A percentile compares a stretch with the other conserved stretches of the same genome.
These are phyloP conservation scores for Protostelium mycophagum DNA, from an alignment of 78 protist species.

Conservation along the genomic window DNA sequence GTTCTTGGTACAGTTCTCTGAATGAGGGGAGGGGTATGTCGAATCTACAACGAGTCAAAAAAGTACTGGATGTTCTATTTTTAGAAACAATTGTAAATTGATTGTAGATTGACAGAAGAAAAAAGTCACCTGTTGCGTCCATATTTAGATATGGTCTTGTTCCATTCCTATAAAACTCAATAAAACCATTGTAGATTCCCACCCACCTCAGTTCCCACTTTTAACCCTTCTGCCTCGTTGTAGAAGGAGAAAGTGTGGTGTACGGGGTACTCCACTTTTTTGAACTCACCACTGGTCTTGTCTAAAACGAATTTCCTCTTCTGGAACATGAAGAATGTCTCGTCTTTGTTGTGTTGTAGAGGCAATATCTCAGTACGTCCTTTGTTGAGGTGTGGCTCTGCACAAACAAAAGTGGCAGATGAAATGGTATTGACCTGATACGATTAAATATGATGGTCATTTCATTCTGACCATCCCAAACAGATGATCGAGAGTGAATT, in stretches of 20 bases:
- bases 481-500: too few species aligned
- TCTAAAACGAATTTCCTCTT: conserved; percentile 36
- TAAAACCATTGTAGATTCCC: too few species aligned
- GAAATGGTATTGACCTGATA: not conserved
- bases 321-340: conserved; percentile 41
- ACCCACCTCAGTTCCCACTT: not conserved
- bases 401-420: not conserved
- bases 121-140: conserved; percentile 12
- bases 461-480: too few species aligned
- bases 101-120: too few species aligned
- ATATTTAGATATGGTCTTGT: conserved; percentile 1
- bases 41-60: conserved; percentile 12
- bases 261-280: conserved; percentile 12
- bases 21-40: conserved; percentile 91
- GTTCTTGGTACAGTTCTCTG: conserved; percentile 83
- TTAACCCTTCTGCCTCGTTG: not conserved
- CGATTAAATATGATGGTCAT: too few species aligned
- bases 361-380: not conserved
- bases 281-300: conserved; percentile 16
- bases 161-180: not conserved
- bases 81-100: too few species aligned
- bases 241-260: not conserved
- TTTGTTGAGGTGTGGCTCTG: not conserved
- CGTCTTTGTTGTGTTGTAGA: not conserved
- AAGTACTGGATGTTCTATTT: not conserved